These are phyloP conservation scores for Rosa chinensis DNA, from an alignment of 306 rosid species.

Conservation along the genomic window DNA sequence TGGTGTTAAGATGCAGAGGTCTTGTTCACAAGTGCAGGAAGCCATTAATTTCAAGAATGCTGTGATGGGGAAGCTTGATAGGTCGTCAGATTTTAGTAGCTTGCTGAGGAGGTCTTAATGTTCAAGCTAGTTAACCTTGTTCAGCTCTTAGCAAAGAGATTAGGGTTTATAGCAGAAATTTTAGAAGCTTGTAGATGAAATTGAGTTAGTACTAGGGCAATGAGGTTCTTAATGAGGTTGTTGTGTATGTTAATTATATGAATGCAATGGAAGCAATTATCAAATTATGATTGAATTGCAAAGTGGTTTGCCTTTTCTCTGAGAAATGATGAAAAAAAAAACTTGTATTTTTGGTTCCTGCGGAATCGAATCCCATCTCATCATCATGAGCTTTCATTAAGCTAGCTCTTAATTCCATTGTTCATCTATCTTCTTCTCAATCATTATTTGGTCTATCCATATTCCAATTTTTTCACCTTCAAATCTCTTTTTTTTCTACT, in stretches of 20 bases:
- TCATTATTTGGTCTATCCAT: not conserved
- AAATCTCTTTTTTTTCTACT: no score
- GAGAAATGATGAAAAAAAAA: not conserved
- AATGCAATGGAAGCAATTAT: not conserved
- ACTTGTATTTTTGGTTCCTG: not conserved
- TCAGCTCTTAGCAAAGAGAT: not conserved
- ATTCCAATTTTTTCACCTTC: no score
- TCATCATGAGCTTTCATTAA: not conserved
- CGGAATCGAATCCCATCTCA: not conserved
- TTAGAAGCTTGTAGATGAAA: not conserved
- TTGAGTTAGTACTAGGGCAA: not conserved
- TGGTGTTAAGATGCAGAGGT: slow-evolving; percentile 80
- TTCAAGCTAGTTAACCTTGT: not conserved
- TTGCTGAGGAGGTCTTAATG: slow-evolving; percentile 43
- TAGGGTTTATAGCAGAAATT: not conserved
- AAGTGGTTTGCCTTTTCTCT: not conserved
- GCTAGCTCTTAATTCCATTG: not conserved
- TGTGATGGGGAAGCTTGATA: slow-evolving; percentile 68
- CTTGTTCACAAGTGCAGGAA: slow-evolving; percentile 78
- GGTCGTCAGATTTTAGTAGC: slow-evolving; percentile 35
- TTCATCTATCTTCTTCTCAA: not conserved
- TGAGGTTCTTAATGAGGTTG: not conserved
- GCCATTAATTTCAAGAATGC: slow-evolving; percentile 75
- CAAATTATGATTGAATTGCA: not conserved
- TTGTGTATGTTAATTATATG: not conserved